Base-by-base conservation (phyloP, 768 basidiomycete species). In the Trametes cubensis region DNA sequence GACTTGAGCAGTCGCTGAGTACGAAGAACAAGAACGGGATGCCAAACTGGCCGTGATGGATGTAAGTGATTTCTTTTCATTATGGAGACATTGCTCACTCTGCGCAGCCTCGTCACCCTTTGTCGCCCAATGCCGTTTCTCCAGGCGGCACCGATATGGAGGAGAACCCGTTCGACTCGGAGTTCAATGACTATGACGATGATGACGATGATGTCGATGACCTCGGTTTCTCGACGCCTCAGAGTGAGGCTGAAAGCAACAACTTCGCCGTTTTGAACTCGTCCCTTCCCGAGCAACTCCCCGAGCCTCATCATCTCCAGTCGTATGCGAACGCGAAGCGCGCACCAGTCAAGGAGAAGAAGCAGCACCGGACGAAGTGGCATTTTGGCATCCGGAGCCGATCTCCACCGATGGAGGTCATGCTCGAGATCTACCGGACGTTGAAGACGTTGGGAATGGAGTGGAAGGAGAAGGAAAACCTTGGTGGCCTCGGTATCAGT, bases 361-460 rank as follows among this genome's bases (percentile, higher is more conserved):
- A 88, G 72, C 83, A 85, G 57, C 86, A 89, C 62, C 86, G 89
- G 63, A 90, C 90, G 17, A 89, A 94, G 65, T 98, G 97, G 97
- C 97, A 99, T 73, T 99, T 98, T 70, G 97, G 97, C 8, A 98
- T 99, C 42, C 84, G 97, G 34, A 95, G 92, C 67, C 83, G 95
- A 61, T 90, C 88, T 60, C 93, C 95, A 34, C 97, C 95, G 21
- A 96, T 98, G 92, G 97, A 99, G 74, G 96, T 99, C 23, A 98
- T 99, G 95, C 78, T 97, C 25, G 96, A 98, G 81, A 97, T 99
- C 54, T 98, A 99, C 76, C 80, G 92, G 63, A 97, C 95, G 45
- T 77, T 99, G 52, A 89, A 90, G 76, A 80, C 87, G 62, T 80
- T 98, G 20, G 92, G 90, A 17, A 96, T 98, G 93, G 94, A 99